phyloP scores from a whole-genome alignment of 441 rosid genomes.

The Gossypium schwendimanii region DNA sequence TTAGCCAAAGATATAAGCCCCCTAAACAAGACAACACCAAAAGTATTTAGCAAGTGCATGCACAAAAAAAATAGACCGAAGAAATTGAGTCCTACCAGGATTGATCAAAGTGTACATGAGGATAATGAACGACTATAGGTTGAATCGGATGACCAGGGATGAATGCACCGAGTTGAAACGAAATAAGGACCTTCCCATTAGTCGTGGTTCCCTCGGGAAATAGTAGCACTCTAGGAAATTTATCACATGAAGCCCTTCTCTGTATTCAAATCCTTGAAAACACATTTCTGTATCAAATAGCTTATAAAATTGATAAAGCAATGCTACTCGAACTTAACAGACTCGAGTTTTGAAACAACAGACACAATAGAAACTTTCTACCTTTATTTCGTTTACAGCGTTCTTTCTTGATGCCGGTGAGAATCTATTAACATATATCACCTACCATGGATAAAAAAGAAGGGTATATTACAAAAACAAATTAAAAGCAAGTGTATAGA shows the following conservation, averaged over 20 bases:
- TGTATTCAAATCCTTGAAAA: constrained; percentile 92
- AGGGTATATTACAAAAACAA: neutral
- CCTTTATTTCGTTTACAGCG: constrained; percentile 92
- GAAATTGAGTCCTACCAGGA: constrained; percentile 58
- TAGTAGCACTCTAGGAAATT: constrained; percentile 72
- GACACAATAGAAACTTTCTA: constrained; percentile 41
- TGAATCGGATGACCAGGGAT: constrained; percentile 78
- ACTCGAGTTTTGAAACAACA: neutral
- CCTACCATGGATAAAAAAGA: constrained; percentile 35
- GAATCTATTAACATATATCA: constrained; percentile 88
- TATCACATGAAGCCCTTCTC: constrained; percentile 90
- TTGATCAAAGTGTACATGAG: constrained; percentile 96
- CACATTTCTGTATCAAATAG: constrained; percentile 92
- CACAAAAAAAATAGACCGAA: neutral
- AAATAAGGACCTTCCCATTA: constrained; percentile 71
- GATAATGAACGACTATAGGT: constrained; percentile 84
- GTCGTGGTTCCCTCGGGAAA: constrained; percentile 99
- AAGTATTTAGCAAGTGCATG: neutral
- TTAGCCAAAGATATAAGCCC: constrained; percentile 68
- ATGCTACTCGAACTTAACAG: neutral
- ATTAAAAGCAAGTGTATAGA: neutral
- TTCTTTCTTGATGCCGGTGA: constrained; percentile 78
- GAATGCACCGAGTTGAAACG: constrained; percentile 97
- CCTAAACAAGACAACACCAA: constrained; percentile 36
- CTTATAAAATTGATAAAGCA: constrained; percentile 47